phyloP scores from a whole-genome alignment of 2,329 filamentous ascomycete genomes.

The Epichloe sylvatica region DNA sequence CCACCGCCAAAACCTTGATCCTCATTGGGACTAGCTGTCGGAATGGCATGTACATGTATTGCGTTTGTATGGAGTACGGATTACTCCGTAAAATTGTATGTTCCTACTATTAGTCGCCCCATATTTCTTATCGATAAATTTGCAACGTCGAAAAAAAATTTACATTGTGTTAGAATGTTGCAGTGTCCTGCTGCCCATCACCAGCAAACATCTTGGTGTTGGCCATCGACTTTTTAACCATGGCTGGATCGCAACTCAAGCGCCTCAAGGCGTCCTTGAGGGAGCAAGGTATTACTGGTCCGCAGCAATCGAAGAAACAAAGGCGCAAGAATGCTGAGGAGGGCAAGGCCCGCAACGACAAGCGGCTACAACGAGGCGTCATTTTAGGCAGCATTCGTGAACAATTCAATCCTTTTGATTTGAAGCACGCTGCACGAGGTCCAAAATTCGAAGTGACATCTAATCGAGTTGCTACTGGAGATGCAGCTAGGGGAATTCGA shows the following conservation, averaged over 20 bases:
- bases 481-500: constrained; percentile 44
- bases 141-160: constrained; percentile 4
- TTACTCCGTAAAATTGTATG: no score
- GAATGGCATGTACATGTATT: background rate
- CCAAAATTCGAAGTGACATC: constrained; percentile 79
- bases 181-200: background rate
- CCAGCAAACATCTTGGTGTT: constrained; percentile 7
- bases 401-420: constrained; percentile 94
- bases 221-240: constrained; percentile 26
- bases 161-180: background rate
- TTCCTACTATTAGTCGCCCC: background rate
- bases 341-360: constrained; percentile 50
- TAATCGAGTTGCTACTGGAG: constrained; percentile 38
- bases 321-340: constrained; percentile 60
- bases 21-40: background rate
- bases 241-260: constrained; percentile 95
- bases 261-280: constrained; percentile 81
- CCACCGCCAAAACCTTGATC: constrained; percentile 10
- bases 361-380: constrained; percentile 61
- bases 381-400: constrained; percentile 80
- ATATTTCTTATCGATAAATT: constrained; percentile 8
- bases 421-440: constrained; percentile 63
- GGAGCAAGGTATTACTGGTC: constrained; percentile 79
- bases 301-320: constrained; percentile 91
- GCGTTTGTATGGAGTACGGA: no score